Evolutionary conservation across 176 grass and related monocot genomes (phyloP), one percentile per base, ranked within the genome.

Genomic region (Musa schizocarpa): DNA sequence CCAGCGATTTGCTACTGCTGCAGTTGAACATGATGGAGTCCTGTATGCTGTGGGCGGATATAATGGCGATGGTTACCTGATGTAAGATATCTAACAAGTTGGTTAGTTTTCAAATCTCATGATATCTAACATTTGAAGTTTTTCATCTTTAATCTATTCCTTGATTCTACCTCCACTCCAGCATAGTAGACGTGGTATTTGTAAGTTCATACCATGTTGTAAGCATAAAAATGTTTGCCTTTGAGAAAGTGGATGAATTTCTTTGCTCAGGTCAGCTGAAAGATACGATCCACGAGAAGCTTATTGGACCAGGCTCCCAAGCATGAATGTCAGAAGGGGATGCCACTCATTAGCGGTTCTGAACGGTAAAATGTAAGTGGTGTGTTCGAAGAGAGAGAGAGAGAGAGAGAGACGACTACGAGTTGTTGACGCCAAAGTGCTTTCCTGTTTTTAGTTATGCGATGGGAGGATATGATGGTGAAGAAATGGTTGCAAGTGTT

Each of bases 271-370:
- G 49, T 88, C 94, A 72, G 75, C 80, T 63, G 94, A 97, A 88
- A 88, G 90, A 75, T 97, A 82, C 50, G 94, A 97, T 88, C 94
- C 94, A 66, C 88, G 94, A 75, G 94, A 97, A 87, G 94, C 90
- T 54, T 89, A 80, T 75, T 97, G 94, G 94, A 59, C 74, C 23
- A 76, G 79, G 64, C 76, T 93, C 66, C 81, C 90, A 81, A 84
- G 76, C 79, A 91, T 97, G 94, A 78, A 14, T 24, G 64, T 53
- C 68, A 90, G 80, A 85, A 87, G 90, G 85, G 90, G 82, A 65
- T 97, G 81, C 65, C 85, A 82, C 23, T 88, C 93, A 0, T 72
- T 88, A 63, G 77, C 80, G 54, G 72, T 82, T 72, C 57, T 93
- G 43, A 63, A 79, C 11, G 88, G 85, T 26, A 73, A 76, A 23